Evolutionary conservation across 441 rosid genomes (phyloP).

Genomic region (Rhodomyrtus psidioides): DNA sequence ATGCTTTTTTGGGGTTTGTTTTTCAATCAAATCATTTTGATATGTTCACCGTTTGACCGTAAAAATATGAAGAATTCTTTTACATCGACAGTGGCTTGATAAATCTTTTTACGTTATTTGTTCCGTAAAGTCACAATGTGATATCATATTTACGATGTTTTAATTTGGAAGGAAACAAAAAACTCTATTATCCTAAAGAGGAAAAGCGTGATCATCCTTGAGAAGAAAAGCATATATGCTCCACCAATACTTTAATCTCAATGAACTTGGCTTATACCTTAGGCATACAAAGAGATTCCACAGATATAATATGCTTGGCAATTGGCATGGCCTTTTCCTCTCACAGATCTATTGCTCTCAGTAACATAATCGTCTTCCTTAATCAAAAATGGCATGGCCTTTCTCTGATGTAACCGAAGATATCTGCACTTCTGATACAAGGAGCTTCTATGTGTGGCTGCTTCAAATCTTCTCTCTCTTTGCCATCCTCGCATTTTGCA

Average conservation of each 20-base stretch:
- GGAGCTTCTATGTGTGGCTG: constrained; percentile 16
- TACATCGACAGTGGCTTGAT: background rate
- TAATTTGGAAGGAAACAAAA: background rate
- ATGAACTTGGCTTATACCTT: background rate
- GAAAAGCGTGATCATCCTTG: background rate
- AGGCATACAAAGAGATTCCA: background rate
- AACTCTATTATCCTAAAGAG: background rate
- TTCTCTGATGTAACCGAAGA: background rate
- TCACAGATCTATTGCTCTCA: background rate
- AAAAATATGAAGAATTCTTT: background rate
- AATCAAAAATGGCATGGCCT: background rate
- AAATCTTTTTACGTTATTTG: background rate
- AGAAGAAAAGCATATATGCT: background rate
- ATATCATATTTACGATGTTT: background rate
- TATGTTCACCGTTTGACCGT: background rate
- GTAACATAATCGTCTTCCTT: background rate
- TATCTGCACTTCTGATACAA: background rate
- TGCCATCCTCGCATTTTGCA: constrained; percentile 21
- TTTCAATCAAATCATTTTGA: background rate
- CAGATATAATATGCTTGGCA: background rate
- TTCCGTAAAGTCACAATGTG: background rate
- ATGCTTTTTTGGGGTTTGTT: background rate
- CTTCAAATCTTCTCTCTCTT: constrained; percentile 20
- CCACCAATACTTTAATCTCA: background rate
- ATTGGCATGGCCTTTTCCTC: background rate